phyloP scores from a whole-genome alignment of 2,329 filamentous ascomycete genomes.

The Diatrype stigma region DNA sequence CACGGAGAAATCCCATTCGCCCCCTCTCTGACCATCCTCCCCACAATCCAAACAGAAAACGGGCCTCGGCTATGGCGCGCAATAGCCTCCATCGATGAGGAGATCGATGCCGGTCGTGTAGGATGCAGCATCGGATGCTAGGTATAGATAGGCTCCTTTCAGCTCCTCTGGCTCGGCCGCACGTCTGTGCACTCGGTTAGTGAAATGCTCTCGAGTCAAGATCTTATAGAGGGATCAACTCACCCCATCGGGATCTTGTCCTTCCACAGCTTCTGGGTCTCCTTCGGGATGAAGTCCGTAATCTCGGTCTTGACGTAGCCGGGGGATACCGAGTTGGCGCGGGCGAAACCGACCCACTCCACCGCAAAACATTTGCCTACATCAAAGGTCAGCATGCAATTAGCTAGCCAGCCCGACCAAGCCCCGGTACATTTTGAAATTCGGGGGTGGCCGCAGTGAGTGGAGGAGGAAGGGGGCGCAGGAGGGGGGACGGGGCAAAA shows the following conservation, averaged over 20 bases:
- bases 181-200: slow-evolving; percentile 39
- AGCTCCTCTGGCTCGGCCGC: slow-evolving; percentile 71
- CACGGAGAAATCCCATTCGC: too few relatives aligned
- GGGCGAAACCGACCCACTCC: slow-evolving; percentile 72
- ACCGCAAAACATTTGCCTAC: slow-evolving; percentile 66
- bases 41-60: not conserved
- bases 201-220: not conserved
- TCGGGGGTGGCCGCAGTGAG: not conserved
- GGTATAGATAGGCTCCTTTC: slow-evolving; percentile 77
- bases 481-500: not conserved
- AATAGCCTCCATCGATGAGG: slow-evolving; percentile 72
- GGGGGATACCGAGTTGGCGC: slow-evolving; percentile 68
- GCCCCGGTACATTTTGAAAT: not conserved
- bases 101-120: slow-evolving; percentile 76
- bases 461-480: not conserved
- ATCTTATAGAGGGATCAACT: slow-evolving; percentile 17
- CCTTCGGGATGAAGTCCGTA: slow-evolving; percentile 57
- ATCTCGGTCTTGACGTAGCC: slow-evolving; percentile 76
- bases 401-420: not conserved
- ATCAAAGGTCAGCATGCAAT: not conserved
- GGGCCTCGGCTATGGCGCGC: slow-evolving; percentile 39
- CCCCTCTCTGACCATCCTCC: too few relatives aligned
- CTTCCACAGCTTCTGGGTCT: slow-evolving; percentile 70
- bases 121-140: slow-evolving; percentile 76
- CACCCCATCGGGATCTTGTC: slow-evolving; percentile 75